A percentile compares a stretch with the other conserved stretches of the same genome.
phyloP scores from a whole-genome alignment of 176 grass and related monocot species.

The Tillandsia fasciculata region DNA sequence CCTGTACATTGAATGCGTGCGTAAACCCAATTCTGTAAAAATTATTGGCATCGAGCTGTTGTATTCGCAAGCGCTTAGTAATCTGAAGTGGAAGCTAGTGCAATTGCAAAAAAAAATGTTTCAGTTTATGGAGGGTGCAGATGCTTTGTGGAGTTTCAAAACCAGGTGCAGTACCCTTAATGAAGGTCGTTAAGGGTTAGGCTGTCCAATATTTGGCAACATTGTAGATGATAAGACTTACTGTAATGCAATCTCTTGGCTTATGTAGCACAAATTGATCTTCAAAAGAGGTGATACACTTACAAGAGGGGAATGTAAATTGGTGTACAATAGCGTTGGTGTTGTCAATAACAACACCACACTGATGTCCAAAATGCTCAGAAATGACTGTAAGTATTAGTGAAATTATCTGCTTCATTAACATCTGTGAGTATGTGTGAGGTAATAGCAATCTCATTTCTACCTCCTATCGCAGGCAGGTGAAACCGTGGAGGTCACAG shows the following conservation, averaged over 20 bases:
- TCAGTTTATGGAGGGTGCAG: background rate
- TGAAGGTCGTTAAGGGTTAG: background rate
- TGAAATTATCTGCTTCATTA: background rate
- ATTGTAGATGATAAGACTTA: background rate
- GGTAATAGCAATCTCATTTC: background rate
- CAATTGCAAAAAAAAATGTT: background rate
- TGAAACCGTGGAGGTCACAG: background rate
- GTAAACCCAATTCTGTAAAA: too few species aligned
- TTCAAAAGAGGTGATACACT: background rate
- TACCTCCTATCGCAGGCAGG: background rate
- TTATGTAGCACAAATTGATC: background rate
- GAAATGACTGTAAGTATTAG: background rate
- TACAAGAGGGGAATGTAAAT: background rate
- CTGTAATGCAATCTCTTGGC: background rate
- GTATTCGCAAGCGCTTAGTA: background rate
- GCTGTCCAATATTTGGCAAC: background rate
- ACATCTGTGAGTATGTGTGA: background rate
- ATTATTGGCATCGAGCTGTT: background rate
- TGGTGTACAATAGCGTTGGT: background rate
- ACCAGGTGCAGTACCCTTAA: background rate
- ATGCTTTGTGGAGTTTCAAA: background rate
- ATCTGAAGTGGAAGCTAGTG: background rate
- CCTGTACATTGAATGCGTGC: too few species aligned
- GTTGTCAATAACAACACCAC: background rate
- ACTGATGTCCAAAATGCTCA: background rate